Percentiles rank a stretch among this genome's conserved stretches.
Evolutionary conservation across 345 rosid genomes (phyloP).

Genomic region (Geranium brycei): DNA sequence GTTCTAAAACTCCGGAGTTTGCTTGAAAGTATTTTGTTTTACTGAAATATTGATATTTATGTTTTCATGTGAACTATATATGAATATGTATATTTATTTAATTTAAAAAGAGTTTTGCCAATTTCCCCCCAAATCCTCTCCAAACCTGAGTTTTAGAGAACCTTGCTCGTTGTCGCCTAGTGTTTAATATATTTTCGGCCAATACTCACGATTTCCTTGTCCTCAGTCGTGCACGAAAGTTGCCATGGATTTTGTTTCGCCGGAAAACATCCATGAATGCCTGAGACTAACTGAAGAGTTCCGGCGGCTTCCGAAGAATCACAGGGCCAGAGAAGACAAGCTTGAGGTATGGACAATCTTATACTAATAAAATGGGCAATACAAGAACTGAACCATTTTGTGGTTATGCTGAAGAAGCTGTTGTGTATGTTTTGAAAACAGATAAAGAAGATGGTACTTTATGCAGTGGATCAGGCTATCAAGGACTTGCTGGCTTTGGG

Average conservation of each 20-base stretch:
- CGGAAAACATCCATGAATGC: constrained; percentile 66
- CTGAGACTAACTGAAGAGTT: constrained; percentile 70
- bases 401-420: neutral
- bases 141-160: too few relatives aligned
- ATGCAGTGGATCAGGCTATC: constrained; percentile 34
- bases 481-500: constrained; percentile 16
- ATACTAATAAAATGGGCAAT: neutral
- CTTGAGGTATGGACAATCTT: constrained; percentile 43
- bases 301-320: constrained; percentile 71
- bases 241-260: constrained; percentile 86
- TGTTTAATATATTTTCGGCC: constrained; percentile 3
- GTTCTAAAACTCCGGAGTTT: too few relatives aligned
- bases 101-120: too few relatives aligned
- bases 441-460: constrained; percentile 75
- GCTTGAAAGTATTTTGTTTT: too few relatives aligned
- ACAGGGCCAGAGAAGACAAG: constrained; percentile 81
- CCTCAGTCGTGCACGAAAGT: constrained; percentile 85
- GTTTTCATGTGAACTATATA: too few relatives aligned
- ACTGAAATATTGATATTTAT: too few relatives aligned
- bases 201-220: neutral
- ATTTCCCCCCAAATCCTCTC: too few relatives aligned
- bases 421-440: constrained; percentile 12
- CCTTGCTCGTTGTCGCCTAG: neutral
- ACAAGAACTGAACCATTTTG: neutral
- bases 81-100: too few relatives aligned